A percentile compares a stretch with the other conserved stretches of the same genome.
phyloP scores from a whole-genome alignment of 805 yeast genomes.

The Candida pini region DNA sequence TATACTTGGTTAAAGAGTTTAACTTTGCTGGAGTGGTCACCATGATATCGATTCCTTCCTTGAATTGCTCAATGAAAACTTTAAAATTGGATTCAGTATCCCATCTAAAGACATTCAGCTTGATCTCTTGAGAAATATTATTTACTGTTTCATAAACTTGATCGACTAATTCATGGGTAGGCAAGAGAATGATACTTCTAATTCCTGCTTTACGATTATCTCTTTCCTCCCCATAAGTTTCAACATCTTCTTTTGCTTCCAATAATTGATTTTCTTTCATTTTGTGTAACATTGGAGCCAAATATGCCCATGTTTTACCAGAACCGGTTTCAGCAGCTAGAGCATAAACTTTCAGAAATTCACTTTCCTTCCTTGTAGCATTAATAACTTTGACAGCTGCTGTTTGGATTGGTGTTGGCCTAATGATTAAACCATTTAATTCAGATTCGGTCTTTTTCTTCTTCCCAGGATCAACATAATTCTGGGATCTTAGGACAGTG shows the following conservation, averaged over 20 bases:
- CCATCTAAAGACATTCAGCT: slow-evolving; percentile 52
- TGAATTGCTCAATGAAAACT: slow-evolving; percentile 42
- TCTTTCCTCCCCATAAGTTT: slow-evolving; percentile 10
- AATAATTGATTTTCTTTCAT: slow-evolving; percentile 52
- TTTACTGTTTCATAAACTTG: slow-evolving; percentile 57
- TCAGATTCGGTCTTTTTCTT: slow-evolving; percentile 29
- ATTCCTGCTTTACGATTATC: slow-evolving; percentile 38
- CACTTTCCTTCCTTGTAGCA: slow-evolving; percentile 30
- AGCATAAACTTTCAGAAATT: slow-evolving; percentile 55
- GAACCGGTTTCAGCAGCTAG: slow-evolving; percentile 97
- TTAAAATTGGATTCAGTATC: slow-evolving; percentile 52
- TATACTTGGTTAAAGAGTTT: slow-evolving; percentile 26
- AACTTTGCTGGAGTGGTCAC: slow-evolving; percentile 84
- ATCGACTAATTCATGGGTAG: slow-evolving; percentile 82
- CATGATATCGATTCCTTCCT: slow-evolving; percentile 63
- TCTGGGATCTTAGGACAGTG: slow-evolving; percentile 36
- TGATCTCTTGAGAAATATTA: slow-evolving; percentile 30
- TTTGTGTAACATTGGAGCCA: slow-evolving; percentile 68
- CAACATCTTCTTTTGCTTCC: slow-evolving; percentile 30
- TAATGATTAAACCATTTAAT: slow-evolving; percentile 32
- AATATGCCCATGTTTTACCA: slow-evolving; percentile 91
- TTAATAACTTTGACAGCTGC: slow-evolving; percentile 61
- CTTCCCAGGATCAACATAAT: slow-evolving; percentile 22
- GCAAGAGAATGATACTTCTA: slow-evolving; percentile 72
- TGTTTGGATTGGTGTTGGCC: slow-evolving; percentile 79